A percentile compares a stretch with the other conserved stretches of the same genome.
Conservation (phyloP, 148 eudicot species). For the Diospyros kaki region DNA sequence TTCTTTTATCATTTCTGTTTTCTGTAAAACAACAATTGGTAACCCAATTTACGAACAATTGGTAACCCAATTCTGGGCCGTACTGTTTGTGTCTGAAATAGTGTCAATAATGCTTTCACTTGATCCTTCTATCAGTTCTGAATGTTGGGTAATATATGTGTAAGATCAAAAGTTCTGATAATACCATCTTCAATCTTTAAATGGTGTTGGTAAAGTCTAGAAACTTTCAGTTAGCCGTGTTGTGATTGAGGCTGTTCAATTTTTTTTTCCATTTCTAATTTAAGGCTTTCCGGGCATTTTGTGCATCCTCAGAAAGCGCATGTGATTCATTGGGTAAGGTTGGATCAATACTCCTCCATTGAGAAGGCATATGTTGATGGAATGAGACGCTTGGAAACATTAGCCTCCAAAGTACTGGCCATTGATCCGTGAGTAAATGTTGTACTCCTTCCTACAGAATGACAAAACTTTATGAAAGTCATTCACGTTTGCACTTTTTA, state of each 20-base stretch:
- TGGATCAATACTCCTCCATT: conserved; percentile 36
- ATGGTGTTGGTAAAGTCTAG: neutral
- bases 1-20: too few species aligned
- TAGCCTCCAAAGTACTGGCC: conserved; percentile 39
- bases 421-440: conserved; percentile 38
- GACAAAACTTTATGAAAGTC: neutral
- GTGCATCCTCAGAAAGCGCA: conserved; percentile 41
- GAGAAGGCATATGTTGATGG: conserved; percentile 52
- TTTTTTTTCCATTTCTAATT: neutral
- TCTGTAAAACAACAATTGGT: too few species aligned
- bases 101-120: neutral
- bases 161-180: neutral
- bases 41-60: too few species aligned
- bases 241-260: conserved; percentile 4
- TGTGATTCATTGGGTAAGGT: conserved; percentile 48
- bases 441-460: neutral
- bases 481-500: neutral
- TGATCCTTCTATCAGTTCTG: neutral
- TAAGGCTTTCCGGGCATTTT: neutral
- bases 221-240: neutral
- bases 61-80: too few species aligned
- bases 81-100: too few species aligned
- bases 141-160: neutral
- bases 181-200: too few species aligned
- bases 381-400: conserved; percentile 33